These are phyloP conservation scores for Solanum chilense DNA, from an alignment of 257 asterid genomes.

Conservation along the genomic window DNA sequence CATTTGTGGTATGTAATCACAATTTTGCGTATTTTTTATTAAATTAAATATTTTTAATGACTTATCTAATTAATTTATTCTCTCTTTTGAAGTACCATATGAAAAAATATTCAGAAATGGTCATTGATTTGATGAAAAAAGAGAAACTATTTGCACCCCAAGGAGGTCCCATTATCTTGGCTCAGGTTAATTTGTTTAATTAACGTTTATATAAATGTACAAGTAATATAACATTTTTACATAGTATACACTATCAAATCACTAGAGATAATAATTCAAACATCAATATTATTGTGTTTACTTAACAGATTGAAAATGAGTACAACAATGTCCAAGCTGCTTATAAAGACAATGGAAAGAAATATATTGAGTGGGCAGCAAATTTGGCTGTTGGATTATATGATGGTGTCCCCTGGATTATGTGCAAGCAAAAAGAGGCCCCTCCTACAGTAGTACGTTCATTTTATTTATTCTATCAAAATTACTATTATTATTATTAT, in stretches of 20 bases:
- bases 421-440: conserved; percentile 94
- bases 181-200: conserved; percentile 33
- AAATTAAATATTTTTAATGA: neutral
- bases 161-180: conserved; percentile 95
- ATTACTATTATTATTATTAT: no score
- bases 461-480: neutral
- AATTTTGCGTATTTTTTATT: neutral
- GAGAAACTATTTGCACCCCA: conserved; percentile 82
- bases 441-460: conserved; percentile 47
- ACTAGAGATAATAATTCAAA: neutral
- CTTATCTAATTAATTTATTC: neutral
- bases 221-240: neutral
- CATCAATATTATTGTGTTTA: neutral
- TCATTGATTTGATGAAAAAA: conserved; percentile 42
- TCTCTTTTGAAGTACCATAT: conserved; percentile 47
- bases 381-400: conserved; percentile 54
- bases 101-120: conserved; percentile 51
- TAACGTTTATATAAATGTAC: neutral
- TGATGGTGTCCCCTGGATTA: conserved; percentile 66
- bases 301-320: conserved; percentile 71
- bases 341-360: conserved; percentile 46
- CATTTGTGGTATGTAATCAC: conserved; percentile 45
- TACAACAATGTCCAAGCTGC: conserved; percentile 69
- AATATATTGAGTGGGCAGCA: conserved; percentile 84
- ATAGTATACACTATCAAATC: neutral